Evolutionary conservation across 2,329 filamentous ascomycete genomes (phyloP), one percentile per base, ranked within the genome.

Genomic region (Penicillium fuscoglaucum): DNA sequence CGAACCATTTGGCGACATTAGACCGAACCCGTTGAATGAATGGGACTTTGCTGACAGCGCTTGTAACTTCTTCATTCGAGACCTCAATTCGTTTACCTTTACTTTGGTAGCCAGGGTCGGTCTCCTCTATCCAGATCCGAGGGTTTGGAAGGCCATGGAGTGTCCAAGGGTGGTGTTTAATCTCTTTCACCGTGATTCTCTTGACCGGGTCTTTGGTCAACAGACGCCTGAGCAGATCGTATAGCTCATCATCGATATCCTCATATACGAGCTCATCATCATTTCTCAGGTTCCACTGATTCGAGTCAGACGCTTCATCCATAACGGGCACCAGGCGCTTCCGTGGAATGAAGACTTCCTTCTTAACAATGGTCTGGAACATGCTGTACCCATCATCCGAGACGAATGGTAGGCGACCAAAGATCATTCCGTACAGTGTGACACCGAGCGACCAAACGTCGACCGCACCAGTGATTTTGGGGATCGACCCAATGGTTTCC

Each of bases 361-460:
- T 90, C 52, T 90, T 95, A 17, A 92, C 93, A 65, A 99, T 97
- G 63, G 90, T 90, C 64, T 87, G 86, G 79, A 97, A 97, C 79
- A 99, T 89, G 61, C 90, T 90, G 73, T 90, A 97, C 68, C 96
- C 91, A 67, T 96, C 93, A 70, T 95, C 89, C 50, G 92, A 92
- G 66, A 96, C 84, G 71, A 98, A 99, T 0, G 95, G 95, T 41
- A 97, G 90, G 53, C 95, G 90, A 15, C 92, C 95, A 72, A 90
- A 99, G 55, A 99, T 87, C 73, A 99, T 87, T 70, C 93, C 96
- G 76, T 97, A 99, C 2, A 99, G 84, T 0, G 95, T 99, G 21
- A 99, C 91, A 24, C 95, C 95, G 24, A 99, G 82, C 12, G 95
- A 96, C 95, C 95, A 99, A 17, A 99, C 88, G 70, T 99, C 95